Percentiles rank a stretch among this genome's conserved stretches.
These are phyloP conservation scores for Yamagishiella unicocca DNA, from an alignment of 139 green algal genomes.

Conservation along the genomic window DNA sequence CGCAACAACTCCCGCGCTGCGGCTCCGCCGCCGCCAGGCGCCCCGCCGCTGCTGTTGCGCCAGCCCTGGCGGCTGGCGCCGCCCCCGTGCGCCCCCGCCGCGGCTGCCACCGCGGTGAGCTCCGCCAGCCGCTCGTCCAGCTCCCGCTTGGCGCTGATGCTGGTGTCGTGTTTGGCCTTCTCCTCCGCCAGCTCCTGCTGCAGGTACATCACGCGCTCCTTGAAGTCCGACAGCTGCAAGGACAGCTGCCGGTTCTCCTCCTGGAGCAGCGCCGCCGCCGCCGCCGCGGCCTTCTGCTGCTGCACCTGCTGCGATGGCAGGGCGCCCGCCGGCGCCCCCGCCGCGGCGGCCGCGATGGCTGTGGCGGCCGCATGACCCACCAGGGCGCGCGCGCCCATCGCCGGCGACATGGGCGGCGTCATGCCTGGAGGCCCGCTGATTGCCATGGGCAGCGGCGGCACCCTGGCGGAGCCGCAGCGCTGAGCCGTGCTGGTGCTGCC, in stretches of 20 bases:
- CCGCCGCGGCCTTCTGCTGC: conserved; percentile 18
- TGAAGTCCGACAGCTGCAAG: conserved; percentile 39
- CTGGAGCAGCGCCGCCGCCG: not conserved
- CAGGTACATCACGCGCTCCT: conserved; percentile 46
- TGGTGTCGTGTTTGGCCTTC: conserved; percentile 20
- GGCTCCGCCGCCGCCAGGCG: not conserved
- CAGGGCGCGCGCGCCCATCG: not conserved
- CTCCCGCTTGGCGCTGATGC: not conserved
- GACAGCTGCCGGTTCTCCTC: conserved; percentile 21
- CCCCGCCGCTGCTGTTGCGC: conserved; percentile 32
- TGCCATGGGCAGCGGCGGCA: not conserved
- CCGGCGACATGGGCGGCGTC: conserved; percentile 28
- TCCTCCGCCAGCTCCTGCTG: conserved; percentile 43
- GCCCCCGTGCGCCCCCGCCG: not conserved
- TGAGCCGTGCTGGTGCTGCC: not conserved
- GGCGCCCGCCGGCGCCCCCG: not conserved
- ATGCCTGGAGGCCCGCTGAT: not conserved
- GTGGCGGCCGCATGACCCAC: not conserved
- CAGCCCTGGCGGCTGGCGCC: conserved; percentile 20
- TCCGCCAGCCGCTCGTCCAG: conserved; percentile 37
- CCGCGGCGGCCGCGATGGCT: not conserved
- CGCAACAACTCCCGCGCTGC: not conserved
- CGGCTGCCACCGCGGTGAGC: not conserved
- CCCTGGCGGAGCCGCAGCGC: not conserved
- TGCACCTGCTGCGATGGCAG: conserved; percentile 26